A percentile compares a stretch with the other conserved stretches of the same genome.
Evolutionary conservation across 2,329 filamentous ascomycete species (phyloP).

Genomic region (Trichophyton mentagrophytes): DNA sequence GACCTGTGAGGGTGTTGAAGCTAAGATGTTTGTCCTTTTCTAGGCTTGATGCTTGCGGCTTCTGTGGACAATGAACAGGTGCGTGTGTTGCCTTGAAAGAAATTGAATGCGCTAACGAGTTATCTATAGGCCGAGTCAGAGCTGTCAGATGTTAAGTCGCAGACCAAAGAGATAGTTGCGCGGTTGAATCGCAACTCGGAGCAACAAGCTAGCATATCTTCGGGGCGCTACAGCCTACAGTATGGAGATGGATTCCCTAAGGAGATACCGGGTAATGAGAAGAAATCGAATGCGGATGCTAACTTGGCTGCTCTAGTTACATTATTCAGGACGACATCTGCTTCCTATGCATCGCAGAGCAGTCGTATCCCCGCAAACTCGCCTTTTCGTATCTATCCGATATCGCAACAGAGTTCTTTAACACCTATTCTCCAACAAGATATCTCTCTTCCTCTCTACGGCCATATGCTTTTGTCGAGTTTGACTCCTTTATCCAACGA

Average conservation of each 20-base stretch:
- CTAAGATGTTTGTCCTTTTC: constrained; percentile 11
- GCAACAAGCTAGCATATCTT: constrained; percentile 83
- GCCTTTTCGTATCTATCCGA: constrained; percentile 97
- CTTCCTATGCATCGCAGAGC: constrained; percentile 88
- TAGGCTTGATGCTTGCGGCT: constrained; percentile 87
- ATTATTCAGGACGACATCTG: constrained; percentile 69
- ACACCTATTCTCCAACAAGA: constrained; percentile 61
- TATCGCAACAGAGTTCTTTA: constrained; percentile 79
- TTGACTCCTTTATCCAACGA: constrained; percentile 90
- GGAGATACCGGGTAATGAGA: not conserved
- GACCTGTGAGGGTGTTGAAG: not conserved
- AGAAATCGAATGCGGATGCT: not conserved
- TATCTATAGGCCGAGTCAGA: constrained; percentile 50
- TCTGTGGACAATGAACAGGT: constrained; percentile 85
- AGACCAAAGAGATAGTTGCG: constrained; percentile 81
- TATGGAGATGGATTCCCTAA: constrained; percentile 34
- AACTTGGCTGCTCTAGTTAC: constrained; percentile 46
- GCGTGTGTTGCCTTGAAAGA: constrained; percentile 14
- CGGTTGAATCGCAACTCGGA: constrained; percentile 80
- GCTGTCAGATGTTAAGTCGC: constrained; percentile 75
- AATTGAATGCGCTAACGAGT: not conserved
- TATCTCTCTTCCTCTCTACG: constrained; percentile 63
- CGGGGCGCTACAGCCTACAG: constrained; percentile 72
- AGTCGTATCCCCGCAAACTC: constrained; percentile 90
- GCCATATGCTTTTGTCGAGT: constrained; percentile 94